Evolutionary conservation across 305 asterid genomes (phyloP).

Genomic region (Striga hermonthica): DNA sequence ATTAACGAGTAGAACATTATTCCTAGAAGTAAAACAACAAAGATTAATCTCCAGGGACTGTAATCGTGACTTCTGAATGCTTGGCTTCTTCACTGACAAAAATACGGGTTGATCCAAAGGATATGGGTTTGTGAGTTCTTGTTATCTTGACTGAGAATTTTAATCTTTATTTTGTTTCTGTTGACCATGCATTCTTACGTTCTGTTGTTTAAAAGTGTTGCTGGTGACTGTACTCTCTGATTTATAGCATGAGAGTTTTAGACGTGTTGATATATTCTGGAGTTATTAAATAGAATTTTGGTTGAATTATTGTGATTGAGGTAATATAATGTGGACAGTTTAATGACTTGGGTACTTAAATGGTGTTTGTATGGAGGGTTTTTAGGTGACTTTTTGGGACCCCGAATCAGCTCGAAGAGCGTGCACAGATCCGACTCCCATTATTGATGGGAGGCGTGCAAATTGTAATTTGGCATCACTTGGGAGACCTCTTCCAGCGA

Average conservation of each 20-base stretch:
- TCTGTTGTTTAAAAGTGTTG: slow-evolving; percentile 11
- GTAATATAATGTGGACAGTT: slow-evolving; percentile 36
- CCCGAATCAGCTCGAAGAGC: slow-evolving; percentile 98
- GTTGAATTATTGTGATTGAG: slow-evolving; percentile 25
- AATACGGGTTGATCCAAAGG: slow-evolving; percentile 99
- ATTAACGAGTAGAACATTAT: no score
- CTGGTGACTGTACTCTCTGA: slow-evolving; percentile 27
- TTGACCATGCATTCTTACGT: slow-evolving; percentile 17
- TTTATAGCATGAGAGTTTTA: slow-evolving; percentile 2
- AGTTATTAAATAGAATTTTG: slow-evolving; percentile 8
- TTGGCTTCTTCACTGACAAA: slow-evolving; percentile 69
- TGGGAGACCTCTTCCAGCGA: slow-evolving; percentile 81
- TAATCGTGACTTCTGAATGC: slow-evolving; percentile 1
- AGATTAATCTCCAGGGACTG: neutral
- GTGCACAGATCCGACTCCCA: slow-evolving; percentile 87
- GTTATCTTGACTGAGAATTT: slow-evolving; percentile 28
- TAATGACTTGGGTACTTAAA: slow-evolving; percentile 51
- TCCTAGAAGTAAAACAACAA: no score
- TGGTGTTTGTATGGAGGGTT: slow-evolving; percentile 73
- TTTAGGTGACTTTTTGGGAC: slow-evolving; percentile 97
- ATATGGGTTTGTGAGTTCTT: slow-evolving; percentile 89
- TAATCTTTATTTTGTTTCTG: neutral
- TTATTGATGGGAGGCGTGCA: slow-evolving; percentile 95
- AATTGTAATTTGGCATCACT: slow-evolving; percentile 95
- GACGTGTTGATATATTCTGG: slow-evolving; percentile 5